These are phyloP conservation scores for Oenanthe javanica DNA, from an alignment of 140 eudicot species.

Conservation along the genomic window DNA sequence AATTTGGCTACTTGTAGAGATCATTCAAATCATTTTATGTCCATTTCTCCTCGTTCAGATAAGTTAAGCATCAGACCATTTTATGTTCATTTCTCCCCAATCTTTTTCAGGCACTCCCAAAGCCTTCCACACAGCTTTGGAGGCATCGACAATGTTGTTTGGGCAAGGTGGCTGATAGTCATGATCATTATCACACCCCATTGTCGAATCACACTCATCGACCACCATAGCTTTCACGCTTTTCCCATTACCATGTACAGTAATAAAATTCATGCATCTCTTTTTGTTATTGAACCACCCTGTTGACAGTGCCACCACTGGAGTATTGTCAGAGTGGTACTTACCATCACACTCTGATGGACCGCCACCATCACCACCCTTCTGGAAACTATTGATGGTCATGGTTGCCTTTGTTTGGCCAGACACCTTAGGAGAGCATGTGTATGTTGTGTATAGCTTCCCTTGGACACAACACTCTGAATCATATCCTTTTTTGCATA, in stretches of 20 bases:
- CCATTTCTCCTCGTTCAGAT: constrained; percentile 34
- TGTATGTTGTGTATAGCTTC: constrained; percentile 38
- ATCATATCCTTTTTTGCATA: constrained; percentile 36
- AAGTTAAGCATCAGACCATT: constrained; percentile 51
- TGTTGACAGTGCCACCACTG: constrained; percentile 57
- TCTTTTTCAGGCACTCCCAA: constrained; percentile 42
- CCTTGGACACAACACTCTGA: constrained; percentile 61
- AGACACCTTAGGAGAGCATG: constrained; percentile 48
- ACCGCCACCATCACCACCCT: constrained; percentile 65
- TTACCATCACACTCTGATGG: constrained; percentile 56
- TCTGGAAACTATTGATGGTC: constrained; percentile 51
- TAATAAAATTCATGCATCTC: constrained; percentile 36
- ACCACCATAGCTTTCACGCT: constrained; percentile 66
- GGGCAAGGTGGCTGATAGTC: constrained; percentile 64
- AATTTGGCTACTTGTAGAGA: background rate
- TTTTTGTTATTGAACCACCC: constrained; percentile 46
- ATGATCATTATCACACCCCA: constrained; percentile 52
- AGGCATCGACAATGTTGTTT: constrained; percentile 58
- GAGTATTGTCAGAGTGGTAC: constrained; percentile 47
- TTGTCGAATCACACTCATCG: constrained; percentile 62
- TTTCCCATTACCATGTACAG: constrained; percentile 30
- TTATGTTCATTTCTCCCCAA: constrained; percentile 41
- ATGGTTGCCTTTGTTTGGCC: constrained; percentile 41
- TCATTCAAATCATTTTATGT: background rate
- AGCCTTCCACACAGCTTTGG: constrained; percentile 71